These are phyloP conservation scores for Gelatoporia subvermispora DNA, from an alignment of 768 basidiomycete species.

Conservation along the genomic window DNA sequence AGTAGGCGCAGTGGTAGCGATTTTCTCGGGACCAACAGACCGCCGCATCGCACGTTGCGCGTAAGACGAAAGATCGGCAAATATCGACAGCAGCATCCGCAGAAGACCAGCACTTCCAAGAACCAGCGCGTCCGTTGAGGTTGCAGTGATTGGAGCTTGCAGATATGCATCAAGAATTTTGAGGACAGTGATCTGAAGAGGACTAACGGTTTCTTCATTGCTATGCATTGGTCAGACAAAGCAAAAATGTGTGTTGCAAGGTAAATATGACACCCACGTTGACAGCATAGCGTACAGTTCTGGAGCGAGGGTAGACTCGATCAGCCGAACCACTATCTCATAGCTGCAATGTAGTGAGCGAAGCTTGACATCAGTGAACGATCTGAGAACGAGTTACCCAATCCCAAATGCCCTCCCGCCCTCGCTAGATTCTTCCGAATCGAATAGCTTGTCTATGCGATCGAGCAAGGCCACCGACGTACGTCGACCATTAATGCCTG, in stretches of 20 bases:
- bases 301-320: slow-evolving; percentile 54
- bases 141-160: slow-evolving; percentile 35
- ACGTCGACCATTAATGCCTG: slow-evolving; percentile 51
- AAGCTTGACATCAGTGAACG: slow-evolving; percentile 1
- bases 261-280: slow-evolving; percentile 41
- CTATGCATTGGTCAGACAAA: background rate
- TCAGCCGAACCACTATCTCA: slow-evolving; percentile 56
- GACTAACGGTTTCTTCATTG: slow-evolving; percentile 59
- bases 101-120: slow-evolving; percentile 30
- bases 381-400: slow-evolving; percentile 42
- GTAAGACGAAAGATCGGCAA: slow-evolving; percentile 59
- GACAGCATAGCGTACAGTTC: slow-evolving; percentile 55
- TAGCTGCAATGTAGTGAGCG: slow-evolving; percentile 39
- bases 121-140: slow-evolving; percentile 35
- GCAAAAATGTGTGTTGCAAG: background rate
- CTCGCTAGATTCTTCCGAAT: slow-evolving; percentile 60
- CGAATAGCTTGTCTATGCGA: slow-evolving; percentile 63
- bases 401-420: slow-evolving; percentile 71
- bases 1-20: no score
- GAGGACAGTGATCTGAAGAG: slow-evolving; percentile 82
- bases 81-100: slow-evolving; percentile 41
- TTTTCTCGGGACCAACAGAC: slow-evolving; percentile 32
- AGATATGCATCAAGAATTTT: slow-evolving; percentile 85
- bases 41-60: slow-evolving; percentile 47
- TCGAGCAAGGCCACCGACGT: slow-evolving; percentile 69